Conservation (phyloP, 2,329 filamentous ascomycete species). For the Diaporthe batatas region DNA sequence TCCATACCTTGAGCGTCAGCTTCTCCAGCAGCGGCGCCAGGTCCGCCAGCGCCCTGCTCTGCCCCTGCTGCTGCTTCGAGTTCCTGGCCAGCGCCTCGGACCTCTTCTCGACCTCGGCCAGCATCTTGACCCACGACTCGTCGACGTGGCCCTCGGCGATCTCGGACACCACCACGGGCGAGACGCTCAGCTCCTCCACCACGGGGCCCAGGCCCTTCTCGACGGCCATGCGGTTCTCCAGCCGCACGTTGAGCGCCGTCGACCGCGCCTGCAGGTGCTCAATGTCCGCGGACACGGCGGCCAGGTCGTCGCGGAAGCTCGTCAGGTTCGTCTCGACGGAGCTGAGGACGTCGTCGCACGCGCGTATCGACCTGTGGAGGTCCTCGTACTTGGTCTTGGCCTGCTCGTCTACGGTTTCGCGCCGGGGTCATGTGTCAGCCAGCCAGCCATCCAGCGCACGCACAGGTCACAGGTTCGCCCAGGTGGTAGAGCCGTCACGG, state of each 20-base stretch:
- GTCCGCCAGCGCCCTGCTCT: conserved; percentile 84
- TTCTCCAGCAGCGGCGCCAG: conserved; percentile 87
- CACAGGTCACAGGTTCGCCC: not conserved
- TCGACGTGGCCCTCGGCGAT: conserved; percentile 92
- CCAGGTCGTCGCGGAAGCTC: conserved; percentile 93
- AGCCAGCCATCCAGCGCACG: not conserved
- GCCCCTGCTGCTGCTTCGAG: conserved; percentile 68
- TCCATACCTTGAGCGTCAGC: conserved; percentile 79
- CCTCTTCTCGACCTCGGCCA: conserved; percentile 87
- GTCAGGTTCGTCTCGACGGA: conserved; percentile 94
- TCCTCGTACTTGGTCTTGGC: conserved; percentile 91
- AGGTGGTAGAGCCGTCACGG: conserved; percentile 18
- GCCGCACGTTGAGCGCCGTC: conserved; percentile 81
- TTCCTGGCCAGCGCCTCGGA: conserved; percentile 79
- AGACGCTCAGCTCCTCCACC: conserved; percentile 91
- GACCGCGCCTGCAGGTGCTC: conserved; percentile 93
- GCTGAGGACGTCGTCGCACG: conserved; percentile 92
- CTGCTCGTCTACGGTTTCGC: conserved; percentile 71
- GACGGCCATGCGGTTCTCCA: conserved; percentile 90
- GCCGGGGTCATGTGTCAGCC: conserved; percentile 42
- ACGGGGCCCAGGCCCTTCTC: conserved; percentile 89
- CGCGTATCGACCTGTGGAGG: conserved; percentile 87
- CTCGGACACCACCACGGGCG: conserved; percentile 84
- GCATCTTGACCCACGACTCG: conserved; percentile 85
- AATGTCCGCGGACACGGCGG: conserved; percentile 92